Percentiles rank a stretch among this genome's conserved stretches.
Evolutionary conservation across 208 protist species (phyloP).

Genomic region (Strigomonas culicis): DNA sequence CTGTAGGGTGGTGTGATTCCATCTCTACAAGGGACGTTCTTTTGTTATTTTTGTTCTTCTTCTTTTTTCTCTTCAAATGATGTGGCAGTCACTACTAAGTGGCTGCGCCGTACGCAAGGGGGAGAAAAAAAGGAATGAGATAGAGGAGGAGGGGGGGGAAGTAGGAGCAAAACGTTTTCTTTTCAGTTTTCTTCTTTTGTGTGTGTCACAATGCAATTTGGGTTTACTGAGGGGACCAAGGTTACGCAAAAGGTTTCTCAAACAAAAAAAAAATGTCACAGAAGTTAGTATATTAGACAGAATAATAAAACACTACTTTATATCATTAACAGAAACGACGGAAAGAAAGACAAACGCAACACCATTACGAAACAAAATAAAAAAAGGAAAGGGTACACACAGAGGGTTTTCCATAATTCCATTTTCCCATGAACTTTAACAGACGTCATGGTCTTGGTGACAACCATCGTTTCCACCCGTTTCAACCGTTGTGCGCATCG

Average conservation of each 20-base stretch:
- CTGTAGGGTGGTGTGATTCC: no score
- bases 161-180: background rate
- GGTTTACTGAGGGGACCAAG: no score
- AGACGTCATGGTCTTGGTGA: no score
- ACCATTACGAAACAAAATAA: background rate
- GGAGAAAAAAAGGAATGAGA: background rate
- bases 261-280: background rate
- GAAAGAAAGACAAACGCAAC: background rate
- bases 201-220: no score
- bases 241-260: no score
- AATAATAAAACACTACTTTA: slow-evolving; percentile 7
- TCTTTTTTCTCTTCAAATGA: slow-evolving; percentile 4
- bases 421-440: background rate
- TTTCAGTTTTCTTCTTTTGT: slow-evolving; percentile 4
- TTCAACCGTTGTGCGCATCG: background rate
- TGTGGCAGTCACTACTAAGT: no score
- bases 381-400: background rate
- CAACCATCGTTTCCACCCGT: background rate
- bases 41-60: slow-evolving; percentile 15
- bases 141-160: background rate
- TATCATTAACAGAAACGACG: no score
- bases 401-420: background rate
- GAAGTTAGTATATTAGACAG: background rate
- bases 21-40: no score
- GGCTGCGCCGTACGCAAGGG: no score